These are phyloP conservation scores for Dendrobium officinale DNA, from an alignment of 106 monocot genomes.

Conservation along the genomic window DNA sequence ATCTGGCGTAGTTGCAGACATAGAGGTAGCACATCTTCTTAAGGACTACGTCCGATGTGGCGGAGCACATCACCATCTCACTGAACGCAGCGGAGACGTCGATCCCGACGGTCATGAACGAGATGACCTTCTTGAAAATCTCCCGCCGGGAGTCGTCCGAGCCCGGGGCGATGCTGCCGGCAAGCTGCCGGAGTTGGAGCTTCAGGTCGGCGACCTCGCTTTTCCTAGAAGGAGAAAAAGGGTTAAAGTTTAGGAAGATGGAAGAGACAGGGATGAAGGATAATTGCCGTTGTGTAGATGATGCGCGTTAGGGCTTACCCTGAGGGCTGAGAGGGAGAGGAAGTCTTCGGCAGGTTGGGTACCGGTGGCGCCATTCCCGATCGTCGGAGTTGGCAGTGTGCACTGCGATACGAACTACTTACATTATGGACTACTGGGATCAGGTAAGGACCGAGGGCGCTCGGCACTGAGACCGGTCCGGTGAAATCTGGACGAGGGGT, in stretches of 20 bases:
- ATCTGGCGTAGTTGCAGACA: slow-evolving; percentile 75
- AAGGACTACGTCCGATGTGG: slow-evolving; percentile 90
- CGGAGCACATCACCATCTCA: slow-evolving; percentile 99
- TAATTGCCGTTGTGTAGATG: neutral
- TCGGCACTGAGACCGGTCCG: too few relatives aligned
- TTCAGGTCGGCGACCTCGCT: slow-evolving; percentile 96
- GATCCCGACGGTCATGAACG: slow-evolving; percentile 96
- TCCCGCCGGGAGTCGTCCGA: slow-evolving; percentile 77
- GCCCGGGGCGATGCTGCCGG: slow-evolving; percentile 78
- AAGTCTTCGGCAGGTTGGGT: neutral
- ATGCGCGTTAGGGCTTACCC: slow-evolving; percentile 39
- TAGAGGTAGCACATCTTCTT: slow-evolving; percentile 99
- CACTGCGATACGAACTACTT: neutral
- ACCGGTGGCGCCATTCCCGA: slow-evolving; percentile 66
- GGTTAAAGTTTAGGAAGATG: neutral
- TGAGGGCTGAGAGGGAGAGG: slow-evolving; percentile 45
- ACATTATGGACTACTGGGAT: too few relatives aligned
- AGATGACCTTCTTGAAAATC: slow-evolving; percentile 96
- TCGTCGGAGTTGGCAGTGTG: neutral
- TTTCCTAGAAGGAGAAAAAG: slow-evolving; percentile 37
- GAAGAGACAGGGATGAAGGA: neutral
- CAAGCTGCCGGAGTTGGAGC: slow-evolving; percentile 90
- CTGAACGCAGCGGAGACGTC: slow-evolving; percentile 93
- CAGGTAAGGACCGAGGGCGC: too few relatives aligned
- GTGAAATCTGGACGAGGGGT: too few relatives aligned